Base-by-base conservation (phyloP, 495 filamentous ascomycete genomes). In the Xanthoparmelia taractica region DNA sequence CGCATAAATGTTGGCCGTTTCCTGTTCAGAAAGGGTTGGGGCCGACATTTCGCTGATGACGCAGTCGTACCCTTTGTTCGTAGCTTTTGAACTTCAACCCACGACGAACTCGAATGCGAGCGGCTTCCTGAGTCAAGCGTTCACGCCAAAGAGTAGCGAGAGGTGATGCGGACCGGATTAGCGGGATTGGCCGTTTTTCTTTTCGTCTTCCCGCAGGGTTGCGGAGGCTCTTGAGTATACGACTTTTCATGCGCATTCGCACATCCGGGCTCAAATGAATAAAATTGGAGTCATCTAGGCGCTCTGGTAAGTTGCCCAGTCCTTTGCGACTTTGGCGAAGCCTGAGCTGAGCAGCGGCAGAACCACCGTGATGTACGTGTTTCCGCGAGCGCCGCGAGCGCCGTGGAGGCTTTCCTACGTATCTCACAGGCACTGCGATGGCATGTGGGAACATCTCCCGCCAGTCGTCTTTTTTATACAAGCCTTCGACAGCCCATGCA, bases 401-500 rank as follows among this genome's bases (percentile, higher is more conserved):
- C n/a, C 27, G 12, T 31, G 7, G 25, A 27, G 10, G 27, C 15
- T 12, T 20, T 31, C 6, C 5, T 50, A 4, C 33, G 50, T 20
- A 13, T 18, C 25, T 31, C 29, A 57, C 38, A 36, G 45, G n/a
- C 27, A 63, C 60, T 10, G 20, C 20, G 15, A 63, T 57, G 29
- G 29, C 52, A 23, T 57, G 50, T 41, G 40, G 60, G 23, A 63
- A 23, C 25, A 43, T 40, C 18, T 41, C 23, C 40, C 23, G 50
- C 31, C 48, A 33, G 38, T 63, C 23, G 27, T 63, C 48, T 12
- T 55, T 45, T 23, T 40, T 36, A n/a, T 55, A 65, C n/a, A 55
- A 23, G 18, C 48, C 61, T 36, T 63, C 56, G 5, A 23, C n/a
- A 29, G 25, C 54, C 67, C 67, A 69, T 13, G 47, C 36, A 18